Conservation (phyloP, 345 rosid species). For the Clarkia xantiana region DNA sequence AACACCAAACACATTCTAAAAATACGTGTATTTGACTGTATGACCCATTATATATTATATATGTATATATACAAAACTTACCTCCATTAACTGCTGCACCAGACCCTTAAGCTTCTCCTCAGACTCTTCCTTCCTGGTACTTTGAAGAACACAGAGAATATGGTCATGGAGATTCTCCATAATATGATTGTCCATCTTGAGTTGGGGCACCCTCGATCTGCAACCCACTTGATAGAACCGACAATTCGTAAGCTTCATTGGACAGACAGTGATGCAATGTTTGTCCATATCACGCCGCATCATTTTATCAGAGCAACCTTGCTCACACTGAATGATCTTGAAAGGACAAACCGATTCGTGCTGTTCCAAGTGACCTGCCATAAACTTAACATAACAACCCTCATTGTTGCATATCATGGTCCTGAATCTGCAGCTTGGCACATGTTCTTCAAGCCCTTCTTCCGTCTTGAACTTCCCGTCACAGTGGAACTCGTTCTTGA, state of each 20-base stretch:
- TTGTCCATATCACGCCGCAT: constrained; percentile 84
- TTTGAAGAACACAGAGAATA: constrained; percentile 42
- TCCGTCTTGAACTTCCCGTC: constrained; percentile 38
- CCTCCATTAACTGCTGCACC: constrained; percentile 47
- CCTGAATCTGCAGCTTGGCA: constrained; percentile 37
- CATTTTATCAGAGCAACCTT: constrained; percentile 42
- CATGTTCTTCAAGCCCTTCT: constrained; percentile 42
- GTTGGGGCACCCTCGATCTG: constrained; percentile 35
- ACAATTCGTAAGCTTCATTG: constrained; percentile 76
- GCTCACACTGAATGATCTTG: constrained; percentile 77
- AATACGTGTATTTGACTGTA: neutral
- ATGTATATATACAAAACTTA: constrained; percentile 9
- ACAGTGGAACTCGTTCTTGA: constrained; percentile 51
- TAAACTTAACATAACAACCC: constrained; percentile 44
- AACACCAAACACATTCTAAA: constrained; percentile 2
- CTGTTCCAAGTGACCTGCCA: constrained; percentile 42
- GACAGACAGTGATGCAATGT: constrained; percentile 80
- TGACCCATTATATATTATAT: neutral
- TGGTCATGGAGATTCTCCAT: constrained; percentile 42
- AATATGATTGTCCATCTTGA: constrained; percentile 37
- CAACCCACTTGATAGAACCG: constrained; percentile 73
- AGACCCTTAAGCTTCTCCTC: constrained; percentile 34
- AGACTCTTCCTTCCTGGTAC: constrained; percentile 41
- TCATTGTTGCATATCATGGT: constrained; percentile 48
- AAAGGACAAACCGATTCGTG: constrained; percentile 68